Conservation (phyloP, 2,329 filamentous ascomycete species). For the Colletotrichum brevisporum region DNA sequence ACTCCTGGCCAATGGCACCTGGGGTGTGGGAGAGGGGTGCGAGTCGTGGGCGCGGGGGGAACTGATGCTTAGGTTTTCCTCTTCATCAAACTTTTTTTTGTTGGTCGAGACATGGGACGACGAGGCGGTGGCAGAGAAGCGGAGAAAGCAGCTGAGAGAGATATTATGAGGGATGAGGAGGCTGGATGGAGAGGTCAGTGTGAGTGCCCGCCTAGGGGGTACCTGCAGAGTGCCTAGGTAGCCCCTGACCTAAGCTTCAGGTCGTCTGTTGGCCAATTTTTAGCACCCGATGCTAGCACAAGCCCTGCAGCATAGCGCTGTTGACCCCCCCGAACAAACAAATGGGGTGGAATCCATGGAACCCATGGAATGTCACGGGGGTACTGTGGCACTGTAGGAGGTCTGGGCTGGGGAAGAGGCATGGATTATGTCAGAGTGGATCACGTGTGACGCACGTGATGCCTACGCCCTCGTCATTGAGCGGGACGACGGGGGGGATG, state of each 20-base stretch:
- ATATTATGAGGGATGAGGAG: no score
- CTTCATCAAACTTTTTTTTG: no score
- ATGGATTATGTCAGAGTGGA: conserved; percentile 19
- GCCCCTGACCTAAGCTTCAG: conserved; percentile 27
- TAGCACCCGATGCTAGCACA: conserved; percentile 29
- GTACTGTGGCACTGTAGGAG: no score
- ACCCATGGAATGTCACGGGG: no score
- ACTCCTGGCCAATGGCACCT: conserved; percentile 26
- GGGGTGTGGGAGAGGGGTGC: neutral
- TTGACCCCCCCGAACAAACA: neutral
- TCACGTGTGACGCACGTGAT: conserved; percentile 38
- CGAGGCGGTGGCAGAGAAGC: conserved; percentile 11
- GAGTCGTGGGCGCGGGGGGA: conserved; percentile 22
- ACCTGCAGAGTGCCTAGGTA: neutral
- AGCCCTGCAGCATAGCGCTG: conserved; percentile 29
- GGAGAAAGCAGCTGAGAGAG: conserved; percentile 1
- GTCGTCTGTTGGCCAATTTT: conserved; percentile 10
- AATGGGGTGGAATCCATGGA: neutral
- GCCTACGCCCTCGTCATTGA: neutral
- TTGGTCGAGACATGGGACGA: conserved; percentile 33
- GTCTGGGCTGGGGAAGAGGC: neutral
- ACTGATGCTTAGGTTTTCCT: conserved; percentile 7
- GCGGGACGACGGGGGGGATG: neutral
- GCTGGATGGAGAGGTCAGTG: no score
- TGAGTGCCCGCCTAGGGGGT: conserved; percentile 4